These are phyloP conservation scores for Paraphoma chrysanthemicola DNA, from an alignment of 2,329 filamentous ascomycete species.

Conservation along the genomic window DNA sequence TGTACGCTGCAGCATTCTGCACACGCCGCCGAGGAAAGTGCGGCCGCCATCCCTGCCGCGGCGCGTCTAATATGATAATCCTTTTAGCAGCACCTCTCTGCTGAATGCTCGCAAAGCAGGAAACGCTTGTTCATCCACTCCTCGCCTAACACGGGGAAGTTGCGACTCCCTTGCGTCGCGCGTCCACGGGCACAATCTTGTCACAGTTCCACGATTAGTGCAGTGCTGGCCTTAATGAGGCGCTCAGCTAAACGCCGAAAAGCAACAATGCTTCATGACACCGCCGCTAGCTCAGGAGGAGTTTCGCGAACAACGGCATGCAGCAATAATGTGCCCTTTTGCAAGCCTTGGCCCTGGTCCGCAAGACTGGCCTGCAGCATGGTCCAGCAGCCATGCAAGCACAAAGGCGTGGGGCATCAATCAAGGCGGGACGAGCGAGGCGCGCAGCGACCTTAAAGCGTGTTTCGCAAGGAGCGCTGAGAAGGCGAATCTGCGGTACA, in stretches of 20 bases:
- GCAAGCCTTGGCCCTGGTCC: conserved; percentile 19
- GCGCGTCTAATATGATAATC: conserved; percentile 12
- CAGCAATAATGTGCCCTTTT: background rate
- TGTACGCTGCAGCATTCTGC: conserved; percentile 4
- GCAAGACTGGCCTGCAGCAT: conserved; percentile 4
- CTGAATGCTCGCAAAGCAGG: conserved; percentile 18
- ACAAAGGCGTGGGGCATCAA: conserved; percentile 6
- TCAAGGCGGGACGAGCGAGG: conserved; percentile 18
- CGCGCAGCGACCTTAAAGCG: conserved; percentile 34
- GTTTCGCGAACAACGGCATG: conserved; percentile 1
- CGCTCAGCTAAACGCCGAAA: conserved; percentile 34
- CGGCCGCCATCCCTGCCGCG: conserved; percentile 9
- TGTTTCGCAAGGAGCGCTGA: conserved; percentile 46
- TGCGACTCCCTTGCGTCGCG: conserved; percentile 36
- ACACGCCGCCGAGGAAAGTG: conserved; percentile 10
- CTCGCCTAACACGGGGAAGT: conserved; percentile 23
- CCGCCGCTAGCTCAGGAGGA: conserved; percentile 23
- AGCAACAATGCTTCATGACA: conserved; percentile 33
- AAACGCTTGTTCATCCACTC: conserved; percentile 27
- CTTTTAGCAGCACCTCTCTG: conserved; percentile 9
- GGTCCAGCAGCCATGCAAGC: conserved; percentile 12
- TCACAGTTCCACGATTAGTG: conserved; percentile 43
- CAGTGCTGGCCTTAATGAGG: conserved; percentile 24
- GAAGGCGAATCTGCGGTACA: conserved; percentile 45
- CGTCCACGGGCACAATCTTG: conserved; percentile 25